phyloP scores from a whole-genome alignment of 1,139 yeast genomes.

The Schizosaccharomyces versatilis region DNA sequence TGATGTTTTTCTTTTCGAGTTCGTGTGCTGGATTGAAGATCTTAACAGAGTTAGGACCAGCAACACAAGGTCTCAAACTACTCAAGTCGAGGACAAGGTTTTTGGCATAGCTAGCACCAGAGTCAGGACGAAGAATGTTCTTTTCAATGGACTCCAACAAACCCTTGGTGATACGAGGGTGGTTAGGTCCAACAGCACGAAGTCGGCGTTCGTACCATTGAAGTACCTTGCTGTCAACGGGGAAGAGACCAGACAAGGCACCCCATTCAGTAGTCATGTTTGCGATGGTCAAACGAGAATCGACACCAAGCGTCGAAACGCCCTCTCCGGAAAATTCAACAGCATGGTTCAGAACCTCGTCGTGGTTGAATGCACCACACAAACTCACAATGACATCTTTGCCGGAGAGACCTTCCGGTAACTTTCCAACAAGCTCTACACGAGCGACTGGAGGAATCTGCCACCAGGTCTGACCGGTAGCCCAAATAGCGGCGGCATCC shows the following conservation, averaged over 20 bases:
- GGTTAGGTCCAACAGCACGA: conserved; percentile 26
- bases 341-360: conserved; percentile 91
- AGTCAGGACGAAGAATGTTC: conserved; percentile 29
- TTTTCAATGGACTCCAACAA: conserved; percentile 27
- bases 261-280: conserved; percentile 99
- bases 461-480: conserved; percentile 99
- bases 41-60: conserved; percentile 95
- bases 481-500: conserved; percentile 98
- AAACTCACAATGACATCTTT: conserved; percentile 90
- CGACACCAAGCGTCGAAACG: conserved; percentile 49
- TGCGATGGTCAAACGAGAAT: conserved; percentile 85
- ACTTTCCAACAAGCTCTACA: conserved; percentile 61
- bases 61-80: conserved; percentile 72
- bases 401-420: conserved; percentile 79
- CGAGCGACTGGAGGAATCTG: conserved; percentile 97
- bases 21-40: conserved; percentile 59
- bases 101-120: conserved; percentile 69
- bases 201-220: conserved; percentile 59
- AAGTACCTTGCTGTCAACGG: conserved; percentile 59
- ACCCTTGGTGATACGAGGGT: conserved; percentile 54
- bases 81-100: conserved; percentile 58
- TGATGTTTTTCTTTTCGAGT: conserved; percentile 47
- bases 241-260: conserved; percentile 87
- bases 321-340: conserved; percentile 90
- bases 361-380: conserved; percentile 87